Conservation (phyloP, 768 basidiomycete species). For the Suillus clintonianus region DNA sequence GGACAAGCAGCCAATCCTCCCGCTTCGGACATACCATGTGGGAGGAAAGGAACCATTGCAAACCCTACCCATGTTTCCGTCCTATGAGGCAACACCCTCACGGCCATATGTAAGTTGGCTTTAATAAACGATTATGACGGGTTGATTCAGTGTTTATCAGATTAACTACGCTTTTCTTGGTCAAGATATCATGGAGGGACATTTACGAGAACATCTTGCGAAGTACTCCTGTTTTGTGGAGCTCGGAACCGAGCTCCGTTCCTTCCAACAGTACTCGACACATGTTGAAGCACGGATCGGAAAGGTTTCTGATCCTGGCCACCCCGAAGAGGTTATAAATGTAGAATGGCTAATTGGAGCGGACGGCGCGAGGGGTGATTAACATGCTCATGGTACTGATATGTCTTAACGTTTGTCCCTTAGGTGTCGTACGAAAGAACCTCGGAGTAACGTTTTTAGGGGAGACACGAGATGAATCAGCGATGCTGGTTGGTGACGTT, state of each 20-base stretch:
- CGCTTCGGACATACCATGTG: neutral
- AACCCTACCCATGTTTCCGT: neutral
- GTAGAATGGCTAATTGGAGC: conserved; percentile 45
- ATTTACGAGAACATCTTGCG: conserved; percentile 37
- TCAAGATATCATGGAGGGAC: conserved; percentile 30
- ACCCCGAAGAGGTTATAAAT: conserved; percentile 25
- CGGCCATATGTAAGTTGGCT: conserved; percentile 4
- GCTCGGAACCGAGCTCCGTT: conserved; percentile 33
- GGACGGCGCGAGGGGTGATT: conserved; percentile 37
- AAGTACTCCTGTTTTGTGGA: conserved; percentile 32
- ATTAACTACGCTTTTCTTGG: neutral
- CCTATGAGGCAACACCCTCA: neutral
- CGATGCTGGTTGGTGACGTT: conserved; percentile 41
- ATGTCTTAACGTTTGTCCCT: conserved; percentile 9
- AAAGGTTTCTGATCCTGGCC: conserved; percentile 18
- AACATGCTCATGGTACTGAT: neutral
- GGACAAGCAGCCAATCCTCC: neutral
- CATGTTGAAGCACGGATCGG: conserved; percentile 31
- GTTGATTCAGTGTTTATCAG: neutral
- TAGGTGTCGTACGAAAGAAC: conserved; percentile 42
- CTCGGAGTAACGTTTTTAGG: conserved; percentile 43
- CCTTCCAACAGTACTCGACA: conserved; percentile 34
- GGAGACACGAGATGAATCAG: conserved; percentile 36
- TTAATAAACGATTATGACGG: neutral
- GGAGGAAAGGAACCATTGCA: neutral